Base-by-base conservation (phyloP, 129 eudicot genomes). In the Sambucus nigra region DNA sequence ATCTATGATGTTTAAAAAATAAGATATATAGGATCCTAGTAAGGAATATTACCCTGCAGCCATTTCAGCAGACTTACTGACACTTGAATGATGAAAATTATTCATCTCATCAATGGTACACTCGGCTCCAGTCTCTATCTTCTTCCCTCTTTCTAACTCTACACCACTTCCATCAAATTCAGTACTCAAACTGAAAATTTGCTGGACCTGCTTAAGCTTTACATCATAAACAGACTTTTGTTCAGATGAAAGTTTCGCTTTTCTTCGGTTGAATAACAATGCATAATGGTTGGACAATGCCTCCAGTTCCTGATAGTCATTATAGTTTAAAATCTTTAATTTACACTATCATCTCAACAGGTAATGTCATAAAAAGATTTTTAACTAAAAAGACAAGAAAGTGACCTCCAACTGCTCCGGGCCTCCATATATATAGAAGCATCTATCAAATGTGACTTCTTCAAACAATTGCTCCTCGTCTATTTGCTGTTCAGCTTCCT, bases 381-480 rank as follows among this genome's bases (percentile, higher is more conserved):
- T 21, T 0, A 40, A 49, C 12, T 28, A 45, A 6, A 16, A 41
- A 56, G 19, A 13, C 6, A 53, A 47, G 49, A 16, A 40, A 47
- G 41, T n/a, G 45, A 92, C 99, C 96, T 92, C 96, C 67, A 92
- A 73, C 65, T 76, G 95, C 68, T 92, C 99, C 51, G 99, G 99
- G 77, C 99, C 99, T 72, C 99, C 99, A 71, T 92, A 92, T 51
- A 92, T 92, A 60, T 92, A 92, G 41, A 92, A 92, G 74, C 89
- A 92, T 58, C 99, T 63, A 31, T 92, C 96, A 64, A 92, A 92
- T 38, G 87, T 63, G 52, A 86, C 74, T 61, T 92, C 99, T 59
- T 92, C 99, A 69, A 74, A 65, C 65, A 70, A 61, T 52, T 85
- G 94, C 76, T 92, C 94, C 51, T 81, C 95, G 35, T 74, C 84